Percentiles rank a stretch among this genome's conserved stretches.
phyloP scores from a whole-genome alignment of 208 protist genomes.

The Trypanosomatidae sp. region DNA sequence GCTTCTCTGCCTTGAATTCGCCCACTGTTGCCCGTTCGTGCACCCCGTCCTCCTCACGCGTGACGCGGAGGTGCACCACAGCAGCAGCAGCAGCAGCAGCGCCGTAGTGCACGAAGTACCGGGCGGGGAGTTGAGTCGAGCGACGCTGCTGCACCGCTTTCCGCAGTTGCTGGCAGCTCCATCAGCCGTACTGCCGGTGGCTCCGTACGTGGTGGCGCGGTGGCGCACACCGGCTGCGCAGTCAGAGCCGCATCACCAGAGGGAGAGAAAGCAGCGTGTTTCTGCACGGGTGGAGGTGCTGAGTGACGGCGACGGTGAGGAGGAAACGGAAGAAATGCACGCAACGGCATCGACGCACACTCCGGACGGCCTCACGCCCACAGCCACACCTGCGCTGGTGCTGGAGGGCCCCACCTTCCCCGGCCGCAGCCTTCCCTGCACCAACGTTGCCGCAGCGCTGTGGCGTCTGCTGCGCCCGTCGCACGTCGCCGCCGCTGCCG shows the following conservation, averaged over 20 bases:
- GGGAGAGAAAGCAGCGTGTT: too few species aligned
- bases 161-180: slow-evolving; percentile 18
- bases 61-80: slow-evolving; percentile 10
- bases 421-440: slow-evolving; percentile 16
- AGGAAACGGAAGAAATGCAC: too few species aligned
- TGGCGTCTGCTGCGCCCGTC: slow-evolving; percentile 43
- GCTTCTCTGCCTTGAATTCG: slow-evolving; percentile 66
- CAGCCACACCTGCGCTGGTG: too few species aligned
- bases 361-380: too few species aligned
- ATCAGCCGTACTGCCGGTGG: slow-evolving; percentile 7
- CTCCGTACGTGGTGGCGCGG: slow-evolving; percentile 16
- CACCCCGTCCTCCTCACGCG: slow-evolving; percentile 44
- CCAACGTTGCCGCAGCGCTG: slow-evolving; percentile 27
- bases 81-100: too few species aligned
- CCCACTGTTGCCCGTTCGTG: slow-evolving; percentile 58
- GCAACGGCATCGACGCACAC: too few species aligned
- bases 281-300: too few species aligned
- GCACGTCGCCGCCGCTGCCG: not conserved
- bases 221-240: too few species aligned
- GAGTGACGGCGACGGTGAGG: slow-evolving; percentile 11
- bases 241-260: too few species aligned
- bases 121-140: slow-evolving; percentile 44
- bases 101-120: slow-evolving; percentile 31
- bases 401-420: slow-evolving; percentile 54
- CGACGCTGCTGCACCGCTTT: slow-evolving; percentile 13